These are phyloP conservation scores for Moricandia moricandioides DNA, from an alignment of 345 rosid genomes.

Conservation along the genomic window DNA sequence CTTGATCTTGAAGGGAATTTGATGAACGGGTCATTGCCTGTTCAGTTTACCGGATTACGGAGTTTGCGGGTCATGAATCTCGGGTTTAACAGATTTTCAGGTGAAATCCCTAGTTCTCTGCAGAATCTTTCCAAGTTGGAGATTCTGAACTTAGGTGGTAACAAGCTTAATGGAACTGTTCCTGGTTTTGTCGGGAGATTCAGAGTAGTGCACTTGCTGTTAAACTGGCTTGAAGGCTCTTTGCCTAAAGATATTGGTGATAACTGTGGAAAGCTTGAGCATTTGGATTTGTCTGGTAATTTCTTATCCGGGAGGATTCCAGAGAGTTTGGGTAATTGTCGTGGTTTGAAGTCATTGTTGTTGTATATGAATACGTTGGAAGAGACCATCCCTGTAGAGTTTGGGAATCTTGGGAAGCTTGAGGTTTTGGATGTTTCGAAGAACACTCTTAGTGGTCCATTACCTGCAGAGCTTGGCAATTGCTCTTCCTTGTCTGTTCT, in stretches of 20 bases:
- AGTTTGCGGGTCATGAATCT: slow-evolving; percentile 68
- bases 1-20: slow-evolving; percentile 86
- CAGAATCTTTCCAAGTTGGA: slow-evolving; percentile 44
- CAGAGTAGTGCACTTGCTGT: slow-evolving; percentile 59
- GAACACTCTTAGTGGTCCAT: slow-evolving; percentile 68
- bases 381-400: slow-evolving; percentile 61
- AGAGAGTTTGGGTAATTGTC: slow-evolving; percentile 63
- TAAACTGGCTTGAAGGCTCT: slow-evolving; percentile 57
- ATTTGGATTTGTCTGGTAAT: slow-evolving; percentile 85
- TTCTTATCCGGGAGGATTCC: slow-evolving; percentile 67
- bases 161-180: slow-evolving; percentile 63
- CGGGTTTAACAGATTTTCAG: slow-evolving; percentile 66
- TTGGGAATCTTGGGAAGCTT: slow-evolving; percentile 71
- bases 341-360: slow-evolving; percentile 54
- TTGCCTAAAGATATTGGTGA: slow-evolving; percentile 65
- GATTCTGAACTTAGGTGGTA: slow-evolving; percentile 74
- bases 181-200: slow-evolving; percentile 66
- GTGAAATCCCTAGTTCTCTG: slow-evolving; percentile 58
- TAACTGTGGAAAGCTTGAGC: slow-evolving; percentile 66
- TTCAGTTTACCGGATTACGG: slow-evolving; percentile 46
- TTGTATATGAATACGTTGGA: slow-evolving; percentile 72
- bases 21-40: slow-evolving; percentile 53
- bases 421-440: slow-evolving; percentile 86
- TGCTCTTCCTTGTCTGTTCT: slow-evolving; percentile 68
- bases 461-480: slow-evolving; percentile 76